Evolutionary conservation across 2,329 filamentous ascomycete species (phyloP).

Genomic region (Periglandula ipomoeae): DNA sequence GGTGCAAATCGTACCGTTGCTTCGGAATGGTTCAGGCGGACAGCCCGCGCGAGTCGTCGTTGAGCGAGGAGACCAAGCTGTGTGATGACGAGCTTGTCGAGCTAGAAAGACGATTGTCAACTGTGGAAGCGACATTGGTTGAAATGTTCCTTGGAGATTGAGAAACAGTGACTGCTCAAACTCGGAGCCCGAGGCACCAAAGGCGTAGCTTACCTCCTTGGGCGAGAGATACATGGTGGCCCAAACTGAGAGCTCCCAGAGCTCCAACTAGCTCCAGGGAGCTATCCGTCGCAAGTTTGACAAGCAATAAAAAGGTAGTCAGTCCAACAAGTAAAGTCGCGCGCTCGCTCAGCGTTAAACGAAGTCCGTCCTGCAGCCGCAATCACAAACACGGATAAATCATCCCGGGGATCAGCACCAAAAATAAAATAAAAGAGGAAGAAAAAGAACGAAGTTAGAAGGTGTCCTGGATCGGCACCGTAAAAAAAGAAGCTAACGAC

Average conservation of each 20-base stretch:
- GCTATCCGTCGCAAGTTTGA: neutral
- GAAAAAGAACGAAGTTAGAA: neutral
- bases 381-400: too few relatives aligned
- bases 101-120: too few relatives aligned
- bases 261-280: neutral
- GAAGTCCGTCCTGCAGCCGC: neutral
- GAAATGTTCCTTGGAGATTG: too few relatives aligned
- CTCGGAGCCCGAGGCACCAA: too few relatives aligned
- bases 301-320: neutral
- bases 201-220: constrained; percentile 4
- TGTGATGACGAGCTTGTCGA: constrained; percentile 92
- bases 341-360: neutral
- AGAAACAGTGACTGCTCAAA: too few relatives aligned
- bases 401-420: too few relatives aligned
- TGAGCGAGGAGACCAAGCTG: constrained; percentile 84
- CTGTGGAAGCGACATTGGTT: neutral
- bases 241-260: neutral
- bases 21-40: constrained; percentile 84
- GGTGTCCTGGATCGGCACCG: neutral
- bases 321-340: too few relatives aligned
- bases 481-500: neutral
- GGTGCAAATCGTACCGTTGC: constrained; percentile 69
- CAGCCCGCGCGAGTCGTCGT: constrained; percentile 74
- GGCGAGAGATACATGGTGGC: constrained; percentile 5
- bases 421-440: neutral